Conservation (phyloP, 202 grass and related monocot species). For the Carex sylvatica region DNA sequence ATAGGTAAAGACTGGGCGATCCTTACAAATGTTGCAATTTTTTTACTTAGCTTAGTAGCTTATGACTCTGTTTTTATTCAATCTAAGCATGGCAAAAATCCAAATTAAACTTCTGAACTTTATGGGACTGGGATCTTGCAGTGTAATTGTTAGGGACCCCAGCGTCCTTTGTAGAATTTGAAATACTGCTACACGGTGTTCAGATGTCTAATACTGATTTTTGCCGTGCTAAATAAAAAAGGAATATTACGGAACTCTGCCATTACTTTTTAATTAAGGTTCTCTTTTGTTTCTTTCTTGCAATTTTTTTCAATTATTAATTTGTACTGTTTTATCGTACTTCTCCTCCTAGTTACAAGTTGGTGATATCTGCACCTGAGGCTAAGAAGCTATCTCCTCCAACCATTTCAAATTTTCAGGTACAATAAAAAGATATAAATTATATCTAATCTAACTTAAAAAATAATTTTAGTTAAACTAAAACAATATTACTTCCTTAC, state of each 20-base stretch:
- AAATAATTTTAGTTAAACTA: slow-evolving; percentile 14
- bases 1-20: not conserved
- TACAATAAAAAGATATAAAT: slow-evolving; percentile 23
- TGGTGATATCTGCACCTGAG: slow-evolving; percentile 67
- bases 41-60: not conserved
- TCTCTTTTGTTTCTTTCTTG: not conserved
- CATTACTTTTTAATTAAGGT: not conserved
- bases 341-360: slow-evolving; percentile 71
- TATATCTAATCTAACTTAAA: not conserved
- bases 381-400: slow-evolving; percentile 83
- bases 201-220: not conserved
- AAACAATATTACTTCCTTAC: slow-evolving; percentile 34
- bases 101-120: not conserved
- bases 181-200: not conserved
- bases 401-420: slow-evolving; percentile 96
- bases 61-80: not conserved
- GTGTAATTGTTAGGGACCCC: not conserved
- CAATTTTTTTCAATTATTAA: not conserved
- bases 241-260: not conserved
- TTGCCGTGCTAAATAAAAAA: not conserved
- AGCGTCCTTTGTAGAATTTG: not conserved
- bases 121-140: not conserved
- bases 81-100: not conserved
- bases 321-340: slow-evolving; percentile 16
- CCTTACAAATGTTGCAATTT: not conserved